Base-by-base conservation (phyloP, 805 yeast genomes). In the Nadsonia fulvescens region DNA sequence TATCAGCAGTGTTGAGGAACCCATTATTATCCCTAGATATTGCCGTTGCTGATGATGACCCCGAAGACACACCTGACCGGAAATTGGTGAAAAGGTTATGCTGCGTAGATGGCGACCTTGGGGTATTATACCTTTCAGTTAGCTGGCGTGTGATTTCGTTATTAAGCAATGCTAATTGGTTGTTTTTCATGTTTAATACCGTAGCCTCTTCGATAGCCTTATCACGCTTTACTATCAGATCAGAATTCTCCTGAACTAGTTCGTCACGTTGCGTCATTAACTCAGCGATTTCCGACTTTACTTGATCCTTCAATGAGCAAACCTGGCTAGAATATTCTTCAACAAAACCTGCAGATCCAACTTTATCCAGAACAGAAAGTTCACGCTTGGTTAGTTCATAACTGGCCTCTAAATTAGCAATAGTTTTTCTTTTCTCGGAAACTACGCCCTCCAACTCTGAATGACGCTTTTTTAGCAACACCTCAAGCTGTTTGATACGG, bases 251-350 rank as follows among this genome's bases (percentile, higher is more conserved):
- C 16, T 30, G 45, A n/a, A 29, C 14, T 24, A 53, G 38, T 9
- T 32, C 33, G 25, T 40, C 48, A 12, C 44, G 32, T 27, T 42
- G 37, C 10, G 31, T 33, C 11, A 39, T 31, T 21, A 63, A 37
- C 4, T 37, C 39, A 5, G 43, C 37, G 14, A 71, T 49, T 28
- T 70, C 78, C 10, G 37, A 33, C 24, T 47, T 50, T 27, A 79
- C 47, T 10, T 49, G 46, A 17, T 51, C 54, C 46, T 63, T 71
- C 24, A 61, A 60, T 1, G 38, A 32, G 15, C 50, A 57, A 34
- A 81, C 50, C 11, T 51, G 59, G 24, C 56, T 61, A 8, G 75
- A 28, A 20, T 47, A 43, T 30, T 39, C 37, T n/a, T 32, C 33
- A 5, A 43, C 29, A 16, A 42, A 56, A 20, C 74, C 32, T 10